A percentile compares a stretch with the other conserved stretches of the same genome.
These are phyloP conservation scores for Didymella exigua DNA, from an alignment of 2,329 filamentous ascomycete species.

Conservation along the genomic window DNA sequence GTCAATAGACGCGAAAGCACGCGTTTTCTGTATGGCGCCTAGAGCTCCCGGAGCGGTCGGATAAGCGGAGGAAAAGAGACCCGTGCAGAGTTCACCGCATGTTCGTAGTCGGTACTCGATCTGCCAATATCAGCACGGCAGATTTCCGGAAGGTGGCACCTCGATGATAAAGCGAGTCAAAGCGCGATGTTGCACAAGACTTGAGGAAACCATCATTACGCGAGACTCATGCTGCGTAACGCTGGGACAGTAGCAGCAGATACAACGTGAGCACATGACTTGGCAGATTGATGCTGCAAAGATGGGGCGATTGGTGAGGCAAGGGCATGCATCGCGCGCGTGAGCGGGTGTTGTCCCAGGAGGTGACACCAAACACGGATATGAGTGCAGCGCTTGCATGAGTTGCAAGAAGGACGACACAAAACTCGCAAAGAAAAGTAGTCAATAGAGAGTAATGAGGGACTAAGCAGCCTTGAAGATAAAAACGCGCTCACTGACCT, in stretches of 20 bases:
- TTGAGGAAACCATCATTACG: not conserved
- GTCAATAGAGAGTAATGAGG: not conserved
- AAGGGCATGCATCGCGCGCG: conserved; percentile 11
- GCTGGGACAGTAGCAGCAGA: not conserved
- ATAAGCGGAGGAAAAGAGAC: conserved; percentile 76
- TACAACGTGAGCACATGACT: not conserved
- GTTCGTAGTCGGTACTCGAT: conserved; percentile 75
- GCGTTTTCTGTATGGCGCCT: conserved; percentile 61
- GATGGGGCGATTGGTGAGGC: conserved; percentile 11
- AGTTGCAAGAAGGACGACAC: conserved; percentile 16
- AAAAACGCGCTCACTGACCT: conserved; percentile 54
- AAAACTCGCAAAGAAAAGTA: not conserved
- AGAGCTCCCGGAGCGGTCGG: conserved; percentile 50
- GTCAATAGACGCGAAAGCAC: conserved; percentile 64
- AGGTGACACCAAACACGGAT: conserved; percentile 20
- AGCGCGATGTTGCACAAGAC: not conserved
- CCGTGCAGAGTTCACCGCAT: conserved; percentile 78
- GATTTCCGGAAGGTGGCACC: not conserved
- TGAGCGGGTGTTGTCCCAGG: conserved; percentile 8
- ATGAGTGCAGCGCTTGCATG: conserved; percentile 23
- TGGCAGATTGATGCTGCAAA: conserved; percentile 4
- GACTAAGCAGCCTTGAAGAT: not conserved
- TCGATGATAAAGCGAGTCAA: not conserved
- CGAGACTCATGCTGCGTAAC: conserved; percentile 4
- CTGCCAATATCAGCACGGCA: conserved; percentile 50